phyloP scores from a whole-genome alignment of 2,329 filamentous ascomycete species.

The Ophiocordyceps unilateralis region DNA sequence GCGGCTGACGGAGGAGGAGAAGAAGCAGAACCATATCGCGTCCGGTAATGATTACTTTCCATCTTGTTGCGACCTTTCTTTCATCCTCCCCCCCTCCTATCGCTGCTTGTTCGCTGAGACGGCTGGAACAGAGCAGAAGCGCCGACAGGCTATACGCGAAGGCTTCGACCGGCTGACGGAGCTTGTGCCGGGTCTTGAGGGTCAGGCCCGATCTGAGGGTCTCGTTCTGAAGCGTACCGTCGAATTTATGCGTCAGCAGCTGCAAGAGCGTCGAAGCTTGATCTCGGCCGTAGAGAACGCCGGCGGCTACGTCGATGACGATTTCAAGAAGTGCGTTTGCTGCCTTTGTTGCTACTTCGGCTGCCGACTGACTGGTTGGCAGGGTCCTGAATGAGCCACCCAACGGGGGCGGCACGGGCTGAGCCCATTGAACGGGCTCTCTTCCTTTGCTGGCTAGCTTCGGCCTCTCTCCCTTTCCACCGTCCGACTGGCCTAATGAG shows the following conservation, averaged over 20 bases:
- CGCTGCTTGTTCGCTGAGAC: neutral
- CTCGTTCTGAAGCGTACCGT: conserved; percentile 60
- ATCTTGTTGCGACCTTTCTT: too few species aligned
- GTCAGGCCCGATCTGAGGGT: conserved; percentile 71
- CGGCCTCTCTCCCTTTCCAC: neutral
- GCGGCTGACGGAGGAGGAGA: conserved; percentile 34
- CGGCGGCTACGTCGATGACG: conserved; percentile 36
- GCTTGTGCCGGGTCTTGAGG: conserved; percentile 65
- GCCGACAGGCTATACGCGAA: conserved; percentile 51
- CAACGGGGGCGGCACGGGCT: neutral
- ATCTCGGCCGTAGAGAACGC: conserved; percentile 39
- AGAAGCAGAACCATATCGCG: conserved; percentile 37
- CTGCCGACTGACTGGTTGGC: neutral
- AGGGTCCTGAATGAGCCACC: neutral
- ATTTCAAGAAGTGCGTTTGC: conserved; percentile 22
- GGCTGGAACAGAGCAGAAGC: conserved; percentile 21
- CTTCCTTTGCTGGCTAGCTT: neutral
- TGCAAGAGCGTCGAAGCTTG: conserved; percentile 39
- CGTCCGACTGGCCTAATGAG: too few species aligned
- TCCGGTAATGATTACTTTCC: conserved; percentile 25
- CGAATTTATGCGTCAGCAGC: conserved; percentile 43
- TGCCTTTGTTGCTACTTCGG: neutral
- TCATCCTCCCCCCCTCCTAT: neutral
- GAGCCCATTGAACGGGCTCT: neutral
- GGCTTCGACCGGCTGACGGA: conserved; percentile 70